Percentiles rank a stretch among this genome's conserved stretches.
phyloP scores from a whole-genome alignment of 208 protist species.

The Crithidia sp. region DNA sequence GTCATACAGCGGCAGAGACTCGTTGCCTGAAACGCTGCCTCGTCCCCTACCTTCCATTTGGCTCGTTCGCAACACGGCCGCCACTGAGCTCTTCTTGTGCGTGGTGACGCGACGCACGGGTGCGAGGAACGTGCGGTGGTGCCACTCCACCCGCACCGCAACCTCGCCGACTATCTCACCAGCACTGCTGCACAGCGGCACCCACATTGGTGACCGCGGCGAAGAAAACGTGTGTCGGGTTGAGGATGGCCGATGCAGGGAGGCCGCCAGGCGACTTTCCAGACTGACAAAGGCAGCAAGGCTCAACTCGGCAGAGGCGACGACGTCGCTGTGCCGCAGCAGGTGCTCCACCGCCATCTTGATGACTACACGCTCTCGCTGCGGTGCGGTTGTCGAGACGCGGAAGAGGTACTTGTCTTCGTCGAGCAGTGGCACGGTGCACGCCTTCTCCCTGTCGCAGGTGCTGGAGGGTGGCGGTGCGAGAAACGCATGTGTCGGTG shows the following conservation, averaged over 20 bases:
- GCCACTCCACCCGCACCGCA: constrained; percentile 21
- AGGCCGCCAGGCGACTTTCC: constrained; percentile 17
- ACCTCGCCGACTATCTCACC: constrained; percentile 7
- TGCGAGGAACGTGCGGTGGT: neutral
- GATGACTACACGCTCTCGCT: constrained; percentile 5
- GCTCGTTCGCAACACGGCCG: constrained; percentile 1
- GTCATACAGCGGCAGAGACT: constrained; percentile 7
- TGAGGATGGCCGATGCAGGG: neutral
- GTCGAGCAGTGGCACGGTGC: constrained; percentile 13
- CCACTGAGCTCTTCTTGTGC: constrained; percentile 13
- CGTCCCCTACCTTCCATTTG: neutral
- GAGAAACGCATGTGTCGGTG: neutral
- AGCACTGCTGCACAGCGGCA: neutral
- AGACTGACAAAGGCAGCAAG: constrained; percentile 20
- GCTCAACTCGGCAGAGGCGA: constrained; percentile 25
- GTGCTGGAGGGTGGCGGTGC: neutral
- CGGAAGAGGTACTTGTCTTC: constrained; percentile 20
- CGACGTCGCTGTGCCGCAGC: constrained; percentile 24
- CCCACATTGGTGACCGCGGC: neutral
- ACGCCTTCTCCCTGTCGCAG: neutral
- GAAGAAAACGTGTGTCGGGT: neutral
- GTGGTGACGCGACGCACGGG: constrained; percentile 17
- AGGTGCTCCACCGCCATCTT: constrained; percentile 22
- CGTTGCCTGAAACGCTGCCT: neutral
- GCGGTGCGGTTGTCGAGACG: constrained; percentile 12